Evolutionary conservation across 2,329 filamentous ascomycete genomes (phyloP), one percentile per base, ranked within the genome.

Genomic region (Botrytis porri): DNA sequence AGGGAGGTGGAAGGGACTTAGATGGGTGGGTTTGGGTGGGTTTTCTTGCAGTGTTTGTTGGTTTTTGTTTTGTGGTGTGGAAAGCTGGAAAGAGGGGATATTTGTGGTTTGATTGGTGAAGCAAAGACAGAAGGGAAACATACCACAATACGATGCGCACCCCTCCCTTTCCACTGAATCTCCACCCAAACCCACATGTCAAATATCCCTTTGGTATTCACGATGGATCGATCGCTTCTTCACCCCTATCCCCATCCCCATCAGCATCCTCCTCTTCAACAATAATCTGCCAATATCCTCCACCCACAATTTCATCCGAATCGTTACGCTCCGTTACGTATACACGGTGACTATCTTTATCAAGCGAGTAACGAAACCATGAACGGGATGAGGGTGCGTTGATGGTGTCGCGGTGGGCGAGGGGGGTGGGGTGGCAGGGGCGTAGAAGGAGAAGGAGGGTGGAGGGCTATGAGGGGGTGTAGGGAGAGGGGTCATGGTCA

Each of bases 271-370:
- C 22, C 10, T 51, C 1, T 29, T 14, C 6, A 14, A 14, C 12
- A 29, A 54, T n/a, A 29, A n/a, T 29, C 2, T 5, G 4, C 25
- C 10, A 54, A 54, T 5, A 54, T 14, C 51, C 51, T 20, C 1
- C 25, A n/a, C 51, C 51, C 1, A 7, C 12, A 4, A 54, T 14
- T 29, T 14, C 29, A 12, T n/a, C 51, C 2, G 4, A 12, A n/a
- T n/a, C 25, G 1, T 29, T 16, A 14, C 10, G 0, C 1, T 54
- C 51, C 0, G 25, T 14, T 2, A 29, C 51, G 10, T 54, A 6
- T 0, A 54, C 1, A 25, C 43, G 29, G 12, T 29, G 48, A n/a
- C 25, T 29, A 14, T n/a, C n/a, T 12, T 54, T 16, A 2, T 29
- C 25, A 6, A 54, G 25, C 14, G 51, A 54, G 51, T 54, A 25